Evolutionary conservation across 768 basidiomycete species (phyloP), one percentile per base, ranked within the genome.

Genomic region (Kwoniella dendrophila): DNA sequence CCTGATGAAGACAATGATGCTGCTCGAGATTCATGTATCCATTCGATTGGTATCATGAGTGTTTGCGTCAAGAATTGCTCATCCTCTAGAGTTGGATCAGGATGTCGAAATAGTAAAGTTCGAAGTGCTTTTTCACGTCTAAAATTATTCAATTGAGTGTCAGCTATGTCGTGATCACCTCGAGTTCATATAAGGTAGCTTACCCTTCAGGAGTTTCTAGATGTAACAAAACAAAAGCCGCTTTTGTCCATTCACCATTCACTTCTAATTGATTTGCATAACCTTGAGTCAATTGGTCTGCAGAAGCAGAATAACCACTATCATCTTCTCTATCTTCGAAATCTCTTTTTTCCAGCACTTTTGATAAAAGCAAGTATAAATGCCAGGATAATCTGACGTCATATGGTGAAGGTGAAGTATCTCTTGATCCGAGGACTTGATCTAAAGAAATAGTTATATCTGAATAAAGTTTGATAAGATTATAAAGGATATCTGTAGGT

Each of bases 341-440:
- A 76, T 97, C 94, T 22, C 93, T 85, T 36, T 89, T 80, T 27
- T 88, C 83, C 81, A 96, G 86, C 62, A 88, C 89, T 26, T 88
- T 84, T 16, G 92, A 89, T 48, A 98, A 81, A 33, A 98, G 81
- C 56, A 92, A 85, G 77, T 95, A 97, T 33, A 97, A 73, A 79
- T 97, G 92, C 95, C 95, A 99, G 6, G 90, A 84, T 57, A 96
- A 81, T 22, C 91, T 86, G 75, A 86, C 87, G 76, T 94, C 92
- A n/a, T 86, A 78, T 0, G 88, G 88, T 5, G 86, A 88, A 1
- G 88, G 80, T 1, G 86, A 84, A 67, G 89, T 91, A 24, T 90
- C 90, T 7, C 87, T 80, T 0, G 93, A 88, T 11, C 84, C 80
- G 8, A 94, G 85, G 2, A 87, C 83, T 36, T 63, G 29, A 83